Evolutionary conservation across 169 alveolate species (phyloP).

Genomic region (Plasmodium gaboni): DNA sequence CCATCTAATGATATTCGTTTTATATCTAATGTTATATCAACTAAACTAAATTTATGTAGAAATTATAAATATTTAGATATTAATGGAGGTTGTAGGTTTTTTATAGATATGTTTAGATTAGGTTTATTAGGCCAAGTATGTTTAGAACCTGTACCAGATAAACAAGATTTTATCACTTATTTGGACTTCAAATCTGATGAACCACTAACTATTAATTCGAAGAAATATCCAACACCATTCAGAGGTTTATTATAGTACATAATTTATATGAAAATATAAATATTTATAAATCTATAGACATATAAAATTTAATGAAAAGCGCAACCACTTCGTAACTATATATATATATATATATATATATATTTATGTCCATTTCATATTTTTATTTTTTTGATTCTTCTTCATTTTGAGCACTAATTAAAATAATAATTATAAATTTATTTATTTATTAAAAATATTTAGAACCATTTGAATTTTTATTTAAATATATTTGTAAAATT

Average conservation of each 20-base stretch:
- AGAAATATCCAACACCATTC: constrained; percentile 26
- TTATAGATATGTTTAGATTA: constrained; percentile 59
- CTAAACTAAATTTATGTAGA: constrained; percentile 59
- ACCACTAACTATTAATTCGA: constrained; percentile 18
- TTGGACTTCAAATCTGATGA: constrained; percentile 57
- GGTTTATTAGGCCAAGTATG: constrained; percentile 65
- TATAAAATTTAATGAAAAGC: no score
- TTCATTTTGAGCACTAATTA: no score
- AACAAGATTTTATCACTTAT: constrained; percentile 38
- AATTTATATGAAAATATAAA: no score
- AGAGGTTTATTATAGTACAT: constrained; percentile 21
- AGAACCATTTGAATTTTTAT: no score
- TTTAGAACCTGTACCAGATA: constrained; percentile 29
- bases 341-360: no score
- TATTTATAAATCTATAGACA: no score
- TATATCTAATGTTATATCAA: constrained; percentile 56
- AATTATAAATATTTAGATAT: constrained; percentile 72
- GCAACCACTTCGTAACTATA: no score
- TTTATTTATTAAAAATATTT: no score
- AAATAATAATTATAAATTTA: no score
- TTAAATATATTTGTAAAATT: no score
- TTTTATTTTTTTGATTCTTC: no score
- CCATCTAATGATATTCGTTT: constrained; percentile 87
- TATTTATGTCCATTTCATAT: no score
- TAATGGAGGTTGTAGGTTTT: constrained; percentile 72